Evolutionary conservation across 129 eudicot genomes (phyloP).

Genomic region (Centella asiatica): DNA sequence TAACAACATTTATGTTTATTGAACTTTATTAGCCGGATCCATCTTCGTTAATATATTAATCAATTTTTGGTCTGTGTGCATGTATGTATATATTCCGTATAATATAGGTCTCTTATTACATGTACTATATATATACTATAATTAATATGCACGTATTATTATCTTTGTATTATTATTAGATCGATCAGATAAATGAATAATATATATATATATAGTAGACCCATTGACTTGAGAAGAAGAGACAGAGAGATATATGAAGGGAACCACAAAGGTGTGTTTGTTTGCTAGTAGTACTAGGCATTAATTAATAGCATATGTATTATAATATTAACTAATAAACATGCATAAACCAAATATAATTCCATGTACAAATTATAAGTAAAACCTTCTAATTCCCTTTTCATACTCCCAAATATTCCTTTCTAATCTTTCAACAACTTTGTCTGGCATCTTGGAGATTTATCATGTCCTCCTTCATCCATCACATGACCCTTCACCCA

Average conservation of each 20-base stretch:
- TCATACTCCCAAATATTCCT: conserved; percentile 89
- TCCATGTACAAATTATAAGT: neutral
- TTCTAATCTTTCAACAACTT: conserved; percentile 83
- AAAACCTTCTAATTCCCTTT: conserved; percentile 92
- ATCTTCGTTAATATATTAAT: too few species aligned
- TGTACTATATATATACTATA: too few species aligned
- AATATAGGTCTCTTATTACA: too few species aligned
- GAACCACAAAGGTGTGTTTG: conserved; percentile 30
- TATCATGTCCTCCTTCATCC: conserved; percentile 76
- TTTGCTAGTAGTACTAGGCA: conserved; percentile 16
- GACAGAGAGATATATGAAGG: conserved; percentile 17
- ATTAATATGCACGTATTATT: too few species aligned
- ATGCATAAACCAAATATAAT: conserved; percentile 11
- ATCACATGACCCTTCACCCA: conserved; percentile 46
- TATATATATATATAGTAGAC: neutral
- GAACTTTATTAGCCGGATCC: too few species aligned
- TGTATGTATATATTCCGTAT: too few species aligned
- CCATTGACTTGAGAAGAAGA: conserved; percentile 21
- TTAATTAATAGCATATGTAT: neutral
- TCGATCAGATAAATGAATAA: too few species aligned
- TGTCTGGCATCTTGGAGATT: conserved; percentile 93
- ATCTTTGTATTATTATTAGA: too few species aligned
- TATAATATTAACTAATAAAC: too few species aligned
- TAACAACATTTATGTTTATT: too few species aligned
- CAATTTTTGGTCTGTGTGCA: too few species aligned